Base-by-base conservation (phyloP, 768 basidiomycete species). In the Austroboletus eburneus region DNA sequence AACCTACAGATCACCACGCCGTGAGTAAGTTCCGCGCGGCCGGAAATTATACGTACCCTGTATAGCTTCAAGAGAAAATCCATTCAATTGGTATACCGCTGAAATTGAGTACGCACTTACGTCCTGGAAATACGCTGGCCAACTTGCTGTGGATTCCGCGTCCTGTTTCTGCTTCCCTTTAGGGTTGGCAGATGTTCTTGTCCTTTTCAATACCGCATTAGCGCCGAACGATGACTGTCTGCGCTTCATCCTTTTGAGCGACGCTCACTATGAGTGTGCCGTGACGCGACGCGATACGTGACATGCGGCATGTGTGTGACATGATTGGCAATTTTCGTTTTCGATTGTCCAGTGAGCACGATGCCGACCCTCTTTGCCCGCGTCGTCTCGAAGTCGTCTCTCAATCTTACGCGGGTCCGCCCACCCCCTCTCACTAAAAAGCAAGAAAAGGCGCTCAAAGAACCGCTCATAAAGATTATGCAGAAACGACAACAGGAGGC, bases 51-150 rank as follows among this genome's bases (percentile, higher is more conserved):
- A 18, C 65, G 44, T 56, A 83, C 84, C 74, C 84, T 87, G 65
- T 76, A 80, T 29, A 83, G 68, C 83, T 81, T 54, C 23, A 10
- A 56, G 33, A 6, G 48, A 21, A 36, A 36, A 23, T 14, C 29
- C 24, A 50, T 22, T 42, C 29, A 30, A 39, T 52, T 16, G 48
- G 35, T 8, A 30, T 37, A 21, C 33, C 16, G 18, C 7, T 25
- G 14, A 9, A 29, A 4, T 25, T 21, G 6, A 2, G 23, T 10
- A 27, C 16, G n/a, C 10, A 58, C 63, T 50, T 43, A 75, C 79
- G 39, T 70, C 69, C 43, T 77, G 68, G 49, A 88, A 87, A 57
- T 87, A 76, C 22, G 78, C 74, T 4, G 85, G 83, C 82, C 85
- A 87, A 33, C n/a, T n/a, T n/a, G 54, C 44, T 16, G 50, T 38